Percentiles rank a stretch among this genome's conserved stretches.
Conservation (phyloP, 2,329 filamentous ascomycete species). For the Pseudopyricularia cyperi region DNA sequence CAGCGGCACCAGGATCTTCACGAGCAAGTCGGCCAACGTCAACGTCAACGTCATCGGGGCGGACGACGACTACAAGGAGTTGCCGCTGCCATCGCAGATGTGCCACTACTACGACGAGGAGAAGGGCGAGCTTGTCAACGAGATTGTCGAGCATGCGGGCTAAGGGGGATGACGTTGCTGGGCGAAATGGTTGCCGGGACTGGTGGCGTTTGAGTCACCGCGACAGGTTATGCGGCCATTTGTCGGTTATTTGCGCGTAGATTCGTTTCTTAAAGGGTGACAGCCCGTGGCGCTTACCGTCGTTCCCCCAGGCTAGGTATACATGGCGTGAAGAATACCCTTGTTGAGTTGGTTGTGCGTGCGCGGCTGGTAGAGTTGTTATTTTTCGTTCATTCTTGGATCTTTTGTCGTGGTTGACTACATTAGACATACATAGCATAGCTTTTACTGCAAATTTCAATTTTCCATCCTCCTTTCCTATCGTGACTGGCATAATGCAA, state of each 20-base stretch:
- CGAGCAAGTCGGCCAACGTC: slow-evolving; percentile 74
- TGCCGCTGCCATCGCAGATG: slow-evolving; percentile 81
- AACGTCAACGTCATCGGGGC: slow-evolving; percentile 74
- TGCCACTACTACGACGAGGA: slow-evolving; percentile 57
- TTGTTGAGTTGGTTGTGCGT: not conserved
- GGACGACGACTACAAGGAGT: slow-evolving; percentile 75
- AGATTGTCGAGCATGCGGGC: slow-evolving; percentile 91
- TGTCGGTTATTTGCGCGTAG: no score
- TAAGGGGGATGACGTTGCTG: not conserved
- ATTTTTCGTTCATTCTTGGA: not conserved
- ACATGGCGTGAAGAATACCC: not conserved
- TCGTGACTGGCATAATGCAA: no score
- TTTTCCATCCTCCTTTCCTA: not conserved
- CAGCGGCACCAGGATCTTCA: slow-evolving; percentile 67
- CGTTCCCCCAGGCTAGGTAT: not conserved
- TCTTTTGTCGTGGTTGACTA: not conserved
- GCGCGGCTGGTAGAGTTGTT: not conserved
- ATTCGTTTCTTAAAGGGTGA: no score
- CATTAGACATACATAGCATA: not conserved
- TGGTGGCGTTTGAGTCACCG: not conserved
- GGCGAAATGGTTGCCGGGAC: not conserved
- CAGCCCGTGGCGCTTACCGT: no score
- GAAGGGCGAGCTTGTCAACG: slow-evolving; percentile 67
- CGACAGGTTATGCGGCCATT: no score
- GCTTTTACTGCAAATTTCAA: not conserved